Evolutionary conservation across 345 rosid species (phyloP), one percentile per base, ranked within the genome.

Genomic region (Euphorbia tirucalli): DNA sequence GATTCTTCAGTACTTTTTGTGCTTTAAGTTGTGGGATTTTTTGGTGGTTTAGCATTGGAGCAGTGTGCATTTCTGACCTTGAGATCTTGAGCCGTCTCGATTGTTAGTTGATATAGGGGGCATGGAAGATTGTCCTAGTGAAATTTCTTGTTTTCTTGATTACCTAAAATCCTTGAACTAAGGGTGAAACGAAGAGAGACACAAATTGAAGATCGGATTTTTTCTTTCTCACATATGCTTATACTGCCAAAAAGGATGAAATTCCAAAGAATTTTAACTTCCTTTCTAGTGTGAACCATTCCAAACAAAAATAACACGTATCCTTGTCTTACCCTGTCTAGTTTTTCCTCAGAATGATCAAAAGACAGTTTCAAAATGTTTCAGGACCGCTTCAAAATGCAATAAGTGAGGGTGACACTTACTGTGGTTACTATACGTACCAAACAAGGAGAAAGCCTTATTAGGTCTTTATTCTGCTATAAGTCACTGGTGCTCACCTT

Each of bases 1-100:
- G 11, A 59, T 59, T 59, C 37, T 54, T 22, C 37, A 65, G 41
- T 68, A 63, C 24, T 70, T 21, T 70, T n/a, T 25, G 41, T 58
- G 10, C 28, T 55, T 25, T 25, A 54, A 68, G 61, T 27, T 49
- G 10, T 24, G 55, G 7, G 30, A 8, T n/a, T n/a, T 49, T 19
- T 18, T 28, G 59, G 16, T 13, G 18, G n/a, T 50, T 28, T 27
- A 67, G 31, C 30, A 52, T 44, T 27, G 24, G 52, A 25, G 35
- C 25, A 18, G 57, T 15, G 37, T 57, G 9, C 41, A 7, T 55
- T 9, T 13, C 28, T 57, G 65, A 39, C 31, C 68, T 22, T 64
- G 65, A 67, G 37, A 69, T 69, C 54, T 69, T 19, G 35, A 8
- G 37, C n/a, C 55, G 4, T 22, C 28, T 57, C 31, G 13, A 25